These are phyloP conservation scores for Dioscorea cayenensis DNA, from an alignment of 116 monocot genomes.

Conservation along the genomic window DNA sequence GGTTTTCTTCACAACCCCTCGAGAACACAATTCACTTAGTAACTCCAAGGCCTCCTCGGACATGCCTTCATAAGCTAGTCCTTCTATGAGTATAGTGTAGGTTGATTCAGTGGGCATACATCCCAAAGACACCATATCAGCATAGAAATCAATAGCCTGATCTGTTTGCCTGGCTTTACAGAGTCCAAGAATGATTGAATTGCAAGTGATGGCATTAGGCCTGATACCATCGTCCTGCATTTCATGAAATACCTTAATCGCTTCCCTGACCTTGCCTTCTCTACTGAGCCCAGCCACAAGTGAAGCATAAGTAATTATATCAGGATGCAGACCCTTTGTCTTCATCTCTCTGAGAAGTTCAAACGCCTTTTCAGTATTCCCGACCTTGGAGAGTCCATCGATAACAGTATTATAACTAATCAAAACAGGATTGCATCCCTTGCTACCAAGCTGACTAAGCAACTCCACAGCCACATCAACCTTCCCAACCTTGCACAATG, in stretches of 20 bases:
- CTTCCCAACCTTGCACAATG: slow-evolving; percentile 69
- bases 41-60: slow-evolving; percentile 59
- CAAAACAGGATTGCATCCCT: slow-evolving; percentile 63
- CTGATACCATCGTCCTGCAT: slow-evolving; percentile 41
- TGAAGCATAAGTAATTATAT: slow-evolving; percentile 68
- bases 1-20: slow-evolving; percentile 68
- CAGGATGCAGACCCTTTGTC: slow-evolving; percentile 49
- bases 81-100: slow-evolving; percentile 77
- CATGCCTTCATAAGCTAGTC: slow-evolving; percentile 64
- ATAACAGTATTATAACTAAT: slow-evolving; percentile 78
- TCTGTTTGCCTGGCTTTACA: slow-evolving; percentile 65
- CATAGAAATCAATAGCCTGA: slow-evolving; percentile 67
- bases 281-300: slow-evolving; percentile 66
- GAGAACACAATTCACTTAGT: slow-evolving; percentile 52
- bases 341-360: slow-evolving; percentile 69
- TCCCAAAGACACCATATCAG: slow-evolving; percentile 52
- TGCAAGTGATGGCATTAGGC: slow-evolving; percentile 52
- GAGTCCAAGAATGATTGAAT: slow-evolving; percentile 57
- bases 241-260: slow-evolving; percentile 47
- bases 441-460: slow-evolving; percentile 51
- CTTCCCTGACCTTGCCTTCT: slow-evolving; percentile 59
- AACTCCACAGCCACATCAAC: slow-evolving; percentile 62
- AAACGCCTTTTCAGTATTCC: slow-evolving; percentile 43
- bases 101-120: slow-evolving; percentile 83
- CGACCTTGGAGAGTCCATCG: slow-evolving; percentile 64